Percentiles rank a stretch among this genome's conserved stretches.
Evolutionary conservation across 495 filamentous ascomycete species (phyloP).

Genomic region (Massariosphaeria phaeospora): DNA sequence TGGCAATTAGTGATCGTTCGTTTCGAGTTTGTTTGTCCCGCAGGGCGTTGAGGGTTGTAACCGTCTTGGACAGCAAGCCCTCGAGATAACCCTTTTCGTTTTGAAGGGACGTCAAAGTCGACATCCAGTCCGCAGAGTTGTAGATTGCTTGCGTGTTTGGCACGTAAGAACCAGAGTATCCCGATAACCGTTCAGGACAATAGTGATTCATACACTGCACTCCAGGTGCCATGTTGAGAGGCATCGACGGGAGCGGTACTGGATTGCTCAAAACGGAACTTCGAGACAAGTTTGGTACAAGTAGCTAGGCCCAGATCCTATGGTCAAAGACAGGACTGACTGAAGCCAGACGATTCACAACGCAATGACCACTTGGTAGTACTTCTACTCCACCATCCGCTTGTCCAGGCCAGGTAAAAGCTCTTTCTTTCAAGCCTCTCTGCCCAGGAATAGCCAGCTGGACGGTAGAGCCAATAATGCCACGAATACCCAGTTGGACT

Average conservation of each 20-base stretch:
- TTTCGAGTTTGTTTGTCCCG: constrained; percentile 27
- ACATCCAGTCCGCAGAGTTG: constrained; percentile 5
- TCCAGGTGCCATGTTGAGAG: constrained; percentile 8
- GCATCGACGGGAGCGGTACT: neutral
- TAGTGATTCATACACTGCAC: neutral
- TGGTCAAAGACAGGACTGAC: neutral
- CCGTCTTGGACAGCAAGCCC: constrained; percentile 25
- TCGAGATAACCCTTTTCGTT: constrained; percentile 24
- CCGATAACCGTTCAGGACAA: constrained; percentile 2
- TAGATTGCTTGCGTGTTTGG: constrained; percentile 5
- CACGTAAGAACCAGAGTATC: constrained; percentile 14
- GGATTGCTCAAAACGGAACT: neutral
- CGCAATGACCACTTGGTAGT: neutral
- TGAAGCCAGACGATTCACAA: neutral
- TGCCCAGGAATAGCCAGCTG: too few relatives aligned
- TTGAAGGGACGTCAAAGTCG: constrained; percentile 2
- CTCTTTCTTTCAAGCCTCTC: too few relatives aligned
- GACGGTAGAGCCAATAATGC: too few relatives aligned
- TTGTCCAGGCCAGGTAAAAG: too few relatives aligned
- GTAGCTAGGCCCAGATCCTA: too few relatives aligned
- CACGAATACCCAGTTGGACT: too few relatives aligned
- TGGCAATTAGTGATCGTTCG: constrained; percentile 12
- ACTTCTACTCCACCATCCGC: neutral
- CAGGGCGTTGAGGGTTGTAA: constrained; percentile 20
- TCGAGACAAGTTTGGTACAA: neutral